phyloP scores from a whole-genome alignment of 768 basidiomycete genomes.

The Coprinellus aureogranulatus region DNA sequence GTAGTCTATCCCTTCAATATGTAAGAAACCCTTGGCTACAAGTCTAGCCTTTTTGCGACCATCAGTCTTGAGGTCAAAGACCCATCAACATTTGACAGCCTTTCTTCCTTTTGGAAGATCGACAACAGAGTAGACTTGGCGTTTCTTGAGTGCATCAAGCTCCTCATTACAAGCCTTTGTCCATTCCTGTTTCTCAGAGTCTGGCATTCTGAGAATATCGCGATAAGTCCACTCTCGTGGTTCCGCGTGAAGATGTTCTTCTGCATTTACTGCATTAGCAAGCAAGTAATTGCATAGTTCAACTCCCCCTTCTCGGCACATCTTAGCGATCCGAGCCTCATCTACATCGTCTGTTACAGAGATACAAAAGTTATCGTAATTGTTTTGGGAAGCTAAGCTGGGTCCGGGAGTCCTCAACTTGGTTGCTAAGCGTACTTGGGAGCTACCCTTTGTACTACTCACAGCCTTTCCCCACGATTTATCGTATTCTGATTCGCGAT shows the following conservation, averaged over 20 bases:
- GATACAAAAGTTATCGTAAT: background rate
- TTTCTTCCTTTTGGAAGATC: conserved; percentile 12
- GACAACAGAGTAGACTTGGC: background rate
- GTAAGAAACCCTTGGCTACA: conserved; percentile 18
- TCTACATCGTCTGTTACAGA: background rate
- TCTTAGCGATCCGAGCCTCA: background rate
- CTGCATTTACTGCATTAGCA: background rate
- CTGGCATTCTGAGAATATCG: background rate
- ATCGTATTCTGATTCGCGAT: too few relatives aligned
- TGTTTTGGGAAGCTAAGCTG: background rate
- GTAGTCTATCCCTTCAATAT: conserved; percentile 14
- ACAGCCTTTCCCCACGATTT: background rate
- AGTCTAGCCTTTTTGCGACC: conserved; percentile 13
- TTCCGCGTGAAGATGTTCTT: background rate
- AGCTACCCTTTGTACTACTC: background rate
- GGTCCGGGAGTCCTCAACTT: background rate
- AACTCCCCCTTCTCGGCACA: conserved; percentile 6
- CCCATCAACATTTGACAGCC: conserved; percentile 17
- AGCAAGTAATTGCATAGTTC: background rate
- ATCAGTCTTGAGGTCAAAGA: conserved; percentile 18
- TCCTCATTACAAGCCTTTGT: conserved; percentile 3
- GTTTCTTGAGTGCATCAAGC: conserved; percentile 8
- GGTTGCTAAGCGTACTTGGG: background rate
- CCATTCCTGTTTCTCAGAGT: conserved; percentile 4
- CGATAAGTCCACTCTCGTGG: conserved; percentile 4